Base-by-base conservation (phyloP, 2,329 filamentous ascomycete genomes). In the Penicillium occitanis region DNA sequence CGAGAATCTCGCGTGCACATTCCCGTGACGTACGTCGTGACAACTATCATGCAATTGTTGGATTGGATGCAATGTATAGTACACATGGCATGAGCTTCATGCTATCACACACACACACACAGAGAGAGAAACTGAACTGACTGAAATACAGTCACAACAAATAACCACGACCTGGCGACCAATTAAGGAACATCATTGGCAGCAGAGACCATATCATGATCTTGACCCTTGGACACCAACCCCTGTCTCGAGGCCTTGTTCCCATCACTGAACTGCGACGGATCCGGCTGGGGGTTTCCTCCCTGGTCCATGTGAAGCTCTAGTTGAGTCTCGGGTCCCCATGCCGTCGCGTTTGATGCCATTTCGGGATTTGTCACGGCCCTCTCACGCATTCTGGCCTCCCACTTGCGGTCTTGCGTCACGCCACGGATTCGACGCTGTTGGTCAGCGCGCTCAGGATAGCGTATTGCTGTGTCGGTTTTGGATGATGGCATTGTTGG, bases 251-350 rank as follows among this genome's bases (percentile, higher is more conserved):
- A 64, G 57, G 73, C 70, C 55, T 70, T 71, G 3, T 44, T 63
- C 3, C 70, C 72, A 58, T 75, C 71, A 11, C 69, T 70, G 44
- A 66, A 75, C 22, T 66, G 35, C 1, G 62, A 65, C 0, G 70
- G 67, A 30, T 79, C 73, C n/a, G 75, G 73, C 2, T 74, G 73
- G 0, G 75, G 73, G 40, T 77, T 73, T 19, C 76, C 77, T n/a
- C 70, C 14, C 14, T 70, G 42, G 44, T 78, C 72, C 68, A 78
- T 72, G 3, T 72, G 72, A 13, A 73, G 72, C 37, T 71, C 70
- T 10, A 79, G 66, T 37, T 72, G 65, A 65, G 77, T 72, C 40
- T 73, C 72, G 0, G 74, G 71, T 46, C 68, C 71, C 73, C 69
- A 76, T 40, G 63, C 69, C 6, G 62, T 69, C 6, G 64, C 62